Evolutionary conservation across 495 filamentous ascomycete genomes (phyloP).

Genomic region (Aeminium ludgeri): DNA sequence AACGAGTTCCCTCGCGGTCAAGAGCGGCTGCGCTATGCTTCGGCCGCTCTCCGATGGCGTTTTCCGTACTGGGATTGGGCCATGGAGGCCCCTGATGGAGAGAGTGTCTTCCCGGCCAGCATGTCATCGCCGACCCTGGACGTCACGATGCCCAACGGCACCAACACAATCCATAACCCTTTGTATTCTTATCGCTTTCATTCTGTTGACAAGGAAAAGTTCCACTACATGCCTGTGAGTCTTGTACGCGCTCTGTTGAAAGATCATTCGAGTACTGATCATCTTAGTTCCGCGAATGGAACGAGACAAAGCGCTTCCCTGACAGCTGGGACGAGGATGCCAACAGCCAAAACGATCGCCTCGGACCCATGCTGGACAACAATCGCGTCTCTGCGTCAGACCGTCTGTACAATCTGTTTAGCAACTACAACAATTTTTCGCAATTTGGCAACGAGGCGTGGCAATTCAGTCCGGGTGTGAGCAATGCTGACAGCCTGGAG

Average conservation of each 20-base stretch:
- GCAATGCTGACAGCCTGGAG: slow-evolving; percentile 39
- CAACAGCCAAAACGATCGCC: slow-evolving; percentile 34
- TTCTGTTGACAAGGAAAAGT: slow-evolving; percentile 29
- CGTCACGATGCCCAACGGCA: slow-evolving; percentile 36
- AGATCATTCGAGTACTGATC: slow-evolving; percentile 1
- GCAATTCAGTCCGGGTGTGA: slow-evolving; percentile 23
- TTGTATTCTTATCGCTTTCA: slow-evolving; percentile 44
- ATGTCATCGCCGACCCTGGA: slow-evolving; percentile 31
- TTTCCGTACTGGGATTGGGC: slow-evolving; percentile 60
- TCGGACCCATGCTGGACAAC: slow-evolving; percentile 33
- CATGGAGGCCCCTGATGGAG: slow-evolving; percentile 28
- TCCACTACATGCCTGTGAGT: slow-evolving; percentile 30
- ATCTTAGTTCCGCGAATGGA: slow-evolving; percentile 30
- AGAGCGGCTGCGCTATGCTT: slow-evolving; percentile 29
- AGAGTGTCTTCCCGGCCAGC: slow-evolving; percentile 32
- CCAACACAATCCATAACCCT: slow-evolving; percentile 39
- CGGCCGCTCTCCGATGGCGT: slow-evolving; percentile 38
- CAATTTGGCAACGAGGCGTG: slow-evolving; percentile 42
- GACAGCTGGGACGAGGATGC: slow-evolving; percentile 27
- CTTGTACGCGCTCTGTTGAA: no score
- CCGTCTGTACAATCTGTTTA: slow-evolving; percentile 44
- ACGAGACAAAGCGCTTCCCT: slow-evolving; percentile 34
- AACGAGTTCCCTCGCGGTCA: slow-evolving; percentile 33
- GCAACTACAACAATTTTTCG: slow-evolving; percentile 39
- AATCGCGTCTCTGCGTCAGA: slow-evolving; percentile 28